Evolutionary conservation across 1,284 basidiomycete species (phyloP).

Genomic region (Sutorius eximius): DNA sequence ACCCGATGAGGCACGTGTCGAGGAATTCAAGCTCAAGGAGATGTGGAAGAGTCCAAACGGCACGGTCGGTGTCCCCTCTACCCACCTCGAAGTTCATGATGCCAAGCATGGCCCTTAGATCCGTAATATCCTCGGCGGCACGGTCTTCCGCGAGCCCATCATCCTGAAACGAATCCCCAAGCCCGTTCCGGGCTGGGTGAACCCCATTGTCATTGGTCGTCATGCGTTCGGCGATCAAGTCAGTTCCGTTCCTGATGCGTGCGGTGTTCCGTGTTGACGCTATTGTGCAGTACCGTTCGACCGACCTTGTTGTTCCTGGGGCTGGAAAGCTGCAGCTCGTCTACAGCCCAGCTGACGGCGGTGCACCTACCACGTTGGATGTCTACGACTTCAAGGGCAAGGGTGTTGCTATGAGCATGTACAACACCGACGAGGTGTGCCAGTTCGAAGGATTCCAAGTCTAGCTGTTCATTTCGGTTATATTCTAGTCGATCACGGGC

Average conservation of each 20-base stretch:
- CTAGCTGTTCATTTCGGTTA: constrained; percentile 6
- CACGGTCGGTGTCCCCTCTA: constrained; percentile 56
- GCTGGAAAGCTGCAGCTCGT: constrained; percentile 90
- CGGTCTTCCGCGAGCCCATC: constrained; percentile 98
- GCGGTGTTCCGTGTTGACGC: constrained; percentile 4
- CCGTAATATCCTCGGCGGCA: constrained; percentile 96
- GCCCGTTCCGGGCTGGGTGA: constrained; percentile 94
- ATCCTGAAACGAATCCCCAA: constrained; percentile 89
- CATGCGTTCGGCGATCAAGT: constrained; percentile 96
- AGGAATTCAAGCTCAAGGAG: constrained; percentile 96
- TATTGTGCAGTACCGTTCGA: constrained; percentile 73
- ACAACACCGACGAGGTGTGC: constrained; percentile 88
- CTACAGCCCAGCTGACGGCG: constrained; percentile 77
- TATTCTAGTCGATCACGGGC: constrained; percentile 77
- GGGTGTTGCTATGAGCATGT: constrained; percentile 92
- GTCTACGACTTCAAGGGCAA: constrained; percentile 90
- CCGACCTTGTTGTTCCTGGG: constrained; percentile 85
- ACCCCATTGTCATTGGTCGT: constrained; percentile 95
- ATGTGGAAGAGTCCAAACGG: constrained; percentile 98
- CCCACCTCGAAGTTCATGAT: constrained; percentile 7
- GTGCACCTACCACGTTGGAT: constrained; percentile 63
- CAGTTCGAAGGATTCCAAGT: not conserved
- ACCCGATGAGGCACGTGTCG: constrained; percentile 92
- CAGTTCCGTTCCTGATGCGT: constrained; percentile 23
- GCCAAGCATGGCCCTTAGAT: constrained; percentile 49